phyloP scores from a whole-genome alignment of 2,329 filamentous ascomycete species.

The Apiospora saccharicola region DNA sequence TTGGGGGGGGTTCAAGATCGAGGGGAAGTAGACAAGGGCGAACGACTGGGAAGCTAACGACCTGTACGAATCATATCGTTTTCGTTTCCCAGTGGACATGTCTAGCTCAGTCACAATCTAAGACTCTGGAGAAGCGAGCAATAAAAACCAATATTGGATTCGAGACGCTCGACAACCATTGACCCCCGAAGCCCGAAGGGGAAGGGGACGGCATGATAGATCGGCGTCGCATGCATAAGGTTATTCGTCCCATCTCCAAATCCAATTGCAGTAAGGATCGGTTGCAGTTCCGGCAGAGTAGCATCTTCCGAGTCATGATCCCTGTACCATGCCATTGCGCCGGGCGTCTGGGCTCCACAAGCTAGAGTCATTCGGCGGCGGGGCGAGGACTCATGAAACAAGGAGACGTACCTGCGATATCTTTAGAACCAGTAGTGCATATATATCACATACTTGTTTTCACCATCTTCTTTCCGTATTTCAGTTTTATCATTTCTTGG shows the following conservation, averaged over 20 bases:
- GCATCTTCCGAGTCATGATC: neutral
- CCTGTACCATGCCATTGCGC: neutral
- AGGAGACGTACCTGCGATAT: neutral
- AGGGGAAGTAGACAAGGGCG: neutral
- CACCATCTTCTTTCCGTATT: neutral
- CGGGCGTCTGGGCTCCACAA: neutral
- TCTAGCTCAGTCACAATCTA: no score
- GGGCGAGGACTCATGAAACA: neutral
- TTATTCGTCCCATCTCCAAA: no score
- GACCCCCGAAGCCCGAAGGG: no score
- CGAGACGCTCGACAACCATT: no score
- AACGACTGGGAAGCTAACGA: neutral
- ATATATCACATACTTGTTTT: accelerated
- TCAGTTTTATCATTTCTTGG: neutral
- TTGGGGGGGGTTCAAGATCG: conserved; percentile 3
- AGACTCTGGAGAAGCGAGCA: no score
- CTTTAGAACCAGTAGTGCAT: neutral
- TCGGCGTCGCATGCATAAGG: no score
- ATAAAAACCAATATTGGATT: no score
- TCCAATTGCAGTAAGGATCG: no score
- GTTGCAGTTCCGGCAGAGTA: neutral
- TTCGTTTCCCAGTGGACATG: no score
- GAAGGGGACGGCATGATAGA: no score
- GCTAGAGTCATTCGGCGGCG: neutral
- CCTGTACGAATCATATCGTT: no score